Conservation (phyloP, 805 yeast genomes). For the Barnettozyma siamensis region DNA sequence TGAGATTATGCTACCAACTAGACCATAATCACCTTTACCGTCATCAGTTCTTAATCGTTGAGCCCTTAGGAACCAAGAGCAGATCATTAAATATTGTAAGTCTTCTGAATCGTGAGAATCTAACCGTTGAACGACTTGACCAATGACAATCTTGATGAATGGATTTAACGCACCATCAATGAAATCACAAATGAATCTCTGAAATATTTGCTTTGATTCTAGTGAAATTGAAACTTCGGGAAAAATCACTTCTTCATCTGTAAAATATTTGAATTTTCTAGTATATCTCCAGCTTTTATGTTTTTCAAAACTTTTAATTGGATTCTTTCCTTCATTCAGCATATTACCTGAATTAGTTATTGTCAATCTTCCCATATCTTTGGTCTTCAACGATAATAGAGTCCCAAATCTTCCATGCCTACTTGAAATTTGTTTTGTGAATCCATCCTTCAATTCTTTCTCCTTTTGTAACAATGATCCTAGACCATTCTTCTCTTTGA, state of each 20-base stretch:
- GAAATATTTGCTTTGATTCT: constrained; percentile 8
- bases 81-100: constrained; percentile 48
- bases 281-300: constrained; percentile 60
- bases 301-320: constrained; percentile 61
- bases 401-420: constrained; percentile 94
- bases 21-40: constrained; percentile 31
- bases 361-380: constrained; percentile 51
- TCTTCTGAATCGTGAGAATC: not conserved
- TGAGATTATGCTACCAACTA: constrained; percentile 51
- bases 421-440: constrained; percentile 49
- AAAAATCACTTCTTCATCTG: constrained; percentile 25
- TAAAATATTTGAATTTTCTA: constrained; percentile 21
- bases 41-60: constrained; percentile 39
- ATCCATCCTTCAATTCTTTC: constrained; percentile 41
- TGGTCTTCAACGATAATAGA: constrained; percentile 62
- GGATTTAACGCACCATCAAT: constrained; percentile 72
- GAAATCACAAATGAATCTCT: constrained; percentile 48
- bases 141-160: constrained; percentile 43
- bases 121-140: not conserved
- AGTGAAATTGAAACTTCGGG: constrained; percentile 24
- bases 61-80: constrained; percentile 72
- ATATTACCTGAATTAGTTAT: constrained; percentile 72
- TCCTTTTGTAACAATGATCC: constrained; percentile 55
- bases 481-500: constrained; percentile 3
- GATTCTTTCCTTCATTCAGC: constrained; percentile 36